phyloP scores from a whole-genome alignment of 2,329 filamentous ascomycete genomes.

The Colletotrichum spinosum region DNA sequence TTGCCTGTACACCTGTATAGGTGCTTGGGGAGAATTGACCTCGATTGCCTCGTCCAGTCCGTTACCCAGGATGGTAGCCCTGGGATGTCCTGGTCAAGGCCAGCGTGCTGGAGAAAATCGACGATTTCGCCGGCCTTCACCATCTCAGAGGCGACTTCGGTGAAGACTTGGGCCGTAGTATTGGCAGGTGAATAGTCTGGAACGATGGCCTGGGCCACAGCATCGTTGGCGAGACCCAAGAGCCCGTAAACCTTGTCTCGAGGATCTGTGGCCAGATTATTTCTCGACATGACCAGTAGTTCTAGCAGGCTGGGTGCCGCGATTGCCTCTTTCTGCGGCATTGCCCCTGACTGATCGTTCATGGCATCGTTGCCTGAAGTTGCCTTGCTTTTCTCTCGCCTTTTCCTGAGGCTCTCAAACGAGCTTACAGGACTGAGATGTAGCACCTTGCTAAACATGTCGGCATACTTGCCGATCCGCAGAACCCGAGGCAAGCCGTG shows the following conservation, averaged over 20 bases:
- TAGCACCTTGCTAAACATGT: slow-evolving; percentile 14
- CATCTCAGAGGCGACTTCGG: slow-evolving; percentile 6
- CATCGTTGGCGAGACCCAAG: slow-evolving; percentile 19
- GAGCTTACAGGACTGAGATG: slow-evolving; percentile 18
- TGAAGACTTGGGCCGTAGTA: slow-evolving; percentile 1
- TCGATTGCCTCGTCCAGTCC: slow-evolving; percentile 25
- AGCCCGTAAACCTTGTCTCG: slow-evolving; percentile 26
- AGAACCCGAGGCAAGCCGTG: slow-evolving; percentile 9
- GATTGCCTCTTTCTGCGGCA: too few species aligned
- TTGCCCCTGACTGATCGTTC: too few species aligned
- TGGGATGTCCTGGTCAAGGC: slow-evolving; percentile 8
- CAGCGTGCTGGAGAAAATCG: slow-evolving; percentile 11
- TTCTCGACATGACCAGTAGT: slow-evolving; percentile 11
- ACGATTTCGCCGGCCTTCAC: neutral
- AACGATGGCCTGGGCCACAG: slow-evolving; percentile 2
- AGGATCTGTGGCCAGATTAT: slow-evolving; percentile 14
- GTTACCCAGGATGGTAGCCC: slow-evolving; percentile 22
- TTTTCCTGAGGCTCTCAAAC: neutral
- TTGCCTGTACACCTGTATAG: slow-evolving; percentile 12
- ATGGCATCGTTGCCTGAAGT: neutral
- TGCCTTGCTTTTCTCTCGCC: neutral
- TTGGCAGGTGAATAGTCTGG: slow-evolving; percentile 5
- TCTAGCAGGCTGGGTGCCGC: neutral
- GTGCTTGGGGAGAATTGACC: neutral
- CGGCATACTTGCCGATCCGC: slow-evolving; percentile 15